Conservation (phyloP, 2,329 filamentous ascomycete species). For the Talaromyces sp. region DNA sequence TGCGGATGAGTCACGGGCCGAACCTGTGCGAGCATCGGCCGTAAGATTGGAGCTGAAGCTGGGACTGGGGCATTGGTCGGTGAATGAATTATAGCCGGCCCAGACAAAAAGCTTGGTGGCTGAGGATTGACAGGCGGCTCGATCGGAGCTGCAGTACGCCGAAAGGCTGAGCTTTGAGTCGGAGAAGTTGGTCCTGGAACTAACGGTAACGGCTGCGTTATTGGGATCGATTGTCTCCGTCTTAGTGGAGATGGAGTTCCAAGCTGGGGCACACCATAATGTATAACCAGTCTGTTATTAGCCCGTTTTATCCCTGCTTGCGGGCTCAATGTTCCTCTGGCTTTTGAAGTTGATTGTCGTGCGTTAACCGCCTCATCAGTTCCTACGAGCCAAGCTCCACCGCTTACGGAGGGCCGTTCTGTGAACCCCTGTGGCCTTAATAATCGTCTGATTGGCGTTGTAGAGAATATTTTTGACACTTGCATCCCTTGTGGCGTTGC, state of each 20-base stretch:
- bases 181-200: neutral
- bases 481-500: neutral
- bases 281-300: too few relatives aligned
- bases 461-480: neutral
- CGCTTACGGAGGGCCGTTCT: neutral
- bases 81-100: neutral
- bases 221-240: neutral
- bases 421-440: neutral
- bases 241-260: neutral
- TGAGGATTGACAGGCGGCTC: neutral
- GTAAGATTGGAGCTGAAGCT: neutral
- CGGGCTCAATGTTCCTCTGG: neutral
- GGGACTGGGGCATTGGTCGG: neutral
- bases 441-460: neutral
- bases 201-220: neutral
- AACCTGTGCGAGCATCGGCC: neutral
- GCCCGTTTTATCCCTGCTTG: neutral
- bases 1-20: neutral
- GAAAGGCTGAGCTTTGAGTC: neutral
- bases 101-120: neutral
- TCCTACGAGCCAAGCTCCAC: neutral
- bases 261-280: too few relatives aligned
- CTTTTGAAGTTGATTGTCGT: neutral
- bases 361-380: neutral
- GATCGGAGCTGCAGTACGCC: neutral